Evolutionary conservation across 805 yeast genomes (phyloP).

Genomic region (Phaffomyces opuntiae): DNA sequence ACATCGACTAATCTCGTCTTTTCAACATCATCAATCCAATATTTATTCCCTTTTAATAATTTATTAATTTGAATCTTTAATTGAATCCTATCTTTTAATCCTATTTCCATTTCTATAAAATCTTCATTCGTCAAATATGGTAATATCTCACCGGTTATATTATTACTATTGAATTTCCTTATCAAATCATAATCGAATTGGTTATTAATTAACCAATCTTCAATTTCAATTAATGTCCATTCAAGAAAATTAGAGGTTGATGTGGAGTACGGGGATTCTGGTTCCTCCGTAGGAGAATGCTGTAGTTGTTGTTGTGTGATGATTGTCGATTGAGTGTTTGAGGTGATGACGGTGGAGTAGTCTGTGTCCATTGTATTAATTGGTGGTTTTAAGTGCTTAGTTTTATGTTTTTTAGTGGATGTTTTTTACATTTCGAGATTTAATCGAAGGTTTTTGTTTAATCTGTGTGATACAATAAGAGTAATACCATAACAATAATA

Average conservation of each 20-base stretch:
- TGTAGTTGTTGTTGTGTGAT: too few relatives aligned
- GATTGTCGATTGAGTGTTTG: too few relatives aligned
- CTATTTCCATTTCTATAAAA: slow-evolving; percentile 65
- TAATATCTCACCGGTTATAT: slow-evolving; percentile 66
- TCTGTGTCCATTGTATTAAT: too few relatives aligned
- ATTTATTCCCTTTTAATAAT: slow-evolving; percentile 20
- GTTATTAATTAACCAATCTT: slow-evolving; percentile 17
- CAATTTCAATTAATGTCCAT: slow-evolving; percentile 21
- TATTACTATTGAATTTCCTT: slow-evolving; percentile 41
- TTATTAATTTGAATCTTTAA: slow-evolving; percentile 55
- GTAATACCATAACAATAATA: too few relatives aligned
- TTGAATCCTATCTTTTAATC: slow-evolving; percentile 46
- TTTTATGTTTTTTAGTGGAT: too few relatives aligned
- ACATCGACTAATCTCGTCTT: neutral
- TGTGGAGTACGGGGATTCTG: neutral
- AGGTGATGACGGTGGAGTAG: too few relatives aligned
- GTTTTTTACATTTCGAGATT: too few relatives aligned
- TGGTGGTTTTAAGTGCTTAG: too few relatives aligned
- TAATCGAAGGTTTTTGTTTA: too few relatives aligned
- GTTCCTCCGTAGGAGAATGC: neutral
- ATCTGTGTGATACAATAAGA: too few relatives aligned
- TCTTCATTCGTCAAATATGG: slow-evolving; percentile 65
- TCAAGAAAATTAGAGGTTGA: neutral
- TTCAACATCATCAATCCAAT: too few relatives aligned
- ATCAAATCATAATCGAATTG: slow-evolving; percentile 14